A percentile compares a stretch with the other conserved stretches of the same genome.
These are phyloP conservation scores for Aspergillus sp. DNA, from an alignment of 2,329 filamentous ascomycete species.

Conservation along the genomic window DNA sequence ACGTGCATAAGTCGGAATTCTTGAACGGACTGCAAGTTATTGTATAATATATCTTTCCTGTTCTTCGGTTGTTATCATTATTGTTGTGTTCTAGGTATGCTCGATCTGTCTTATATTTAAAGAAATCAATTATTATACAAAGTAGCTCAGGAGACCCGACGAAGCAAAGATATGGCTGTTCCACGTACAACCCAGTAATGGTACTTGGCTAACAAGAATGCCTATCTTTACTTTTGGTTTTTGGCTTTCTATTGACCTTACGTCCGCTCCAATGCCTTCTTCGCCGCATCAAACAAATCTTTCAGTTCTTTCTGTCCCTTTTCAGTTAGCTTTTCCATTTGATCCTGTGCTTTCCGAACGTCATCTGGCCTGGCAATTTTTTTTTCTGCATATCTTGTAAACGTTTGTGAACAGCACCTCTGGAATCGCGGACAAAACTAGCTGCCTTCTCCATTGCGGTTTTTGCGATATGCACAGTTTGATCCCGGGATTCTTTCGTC, in stretches of 20 bases:
- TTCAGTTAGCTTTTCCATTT: constrained; percentile 44
- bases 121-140: background rate
- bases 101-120: too few species aligned
- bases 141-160: background rate
- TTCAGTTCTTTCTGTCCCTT: constrained; percentile 44
- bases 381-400: constrained; percentile 40
- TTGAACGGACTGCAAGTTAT: background rate
- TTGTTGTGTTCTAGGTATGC: background rate
- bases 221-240: background rate
- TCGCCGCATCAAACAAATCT: constrained; percentile 39
- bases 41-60: constrained; percentile 6
- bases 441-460: constrained; percentile 40
- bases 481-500: constrained; percentile 42
- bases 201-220: too few species aligned
- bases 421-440: constrained; percentile 36
- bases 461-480: constrained; percentile 36
- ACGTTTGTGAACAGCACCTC: constrained; percentile 41
- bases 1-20: constrained; percentile 11
- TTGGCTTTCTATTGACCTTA: constrained; percentile 7
- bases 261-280: constrained; percentile 32
- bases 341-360: constrained; percentile 40
- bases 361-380: constrained; percentile 42
- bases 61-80: background rate
- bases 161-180: too few species aligned
- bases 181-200: too few species aligned